Conservation (phyloP, 768 basidiomycete genomes). For the Coprinellus micaceus region DNA sequence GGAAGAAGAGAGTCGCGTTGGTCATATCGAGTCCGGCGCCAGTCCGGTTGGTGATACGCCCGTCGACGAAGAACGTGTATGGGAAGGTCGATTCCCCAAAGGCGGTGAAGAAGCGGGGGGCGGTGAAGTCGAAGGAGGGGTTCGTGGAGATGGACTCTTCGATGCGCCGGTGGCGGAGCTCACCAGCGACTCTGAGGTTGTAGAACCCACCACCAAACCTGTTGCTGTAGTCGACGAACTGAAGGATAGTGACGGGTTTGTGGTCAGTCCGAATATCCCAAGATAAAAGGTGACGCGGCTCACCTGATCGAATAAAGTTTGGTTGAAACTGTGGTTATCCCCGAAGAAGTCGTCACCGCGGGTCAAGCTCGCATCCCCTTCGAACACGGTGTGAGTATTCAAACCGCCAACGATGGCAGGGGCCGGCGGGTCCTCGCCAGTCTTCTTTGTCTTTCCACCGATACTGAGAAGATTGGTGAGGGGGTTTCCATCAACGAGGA, state of each 20-base stretch:
- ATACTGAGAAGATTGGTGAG: constrained; percentile 18
- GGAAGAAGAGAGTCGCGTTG: constrained; percentile 17
- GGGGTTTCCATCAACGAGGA: constrained; percentile 18
- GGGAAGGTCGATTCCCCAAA: constrained; percentile 16
- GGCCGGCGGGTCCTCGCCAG: constrained; percentile 15
- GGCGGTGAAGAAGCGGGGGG: constrained; percentile 14
- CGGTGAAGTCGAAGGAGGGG: constrained; percentile 14
- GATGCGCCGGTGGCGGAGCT: constrained; percentile 16
- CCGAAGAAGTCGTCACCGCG: constrained; percentile 17
- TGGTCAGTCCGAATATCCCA: too few species aligned
- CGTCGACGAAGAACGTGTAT: constrained; percentile 17
- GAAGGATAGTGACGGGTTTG: too few species aligned
- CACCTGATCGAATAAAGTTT: constrained; percentile 20
- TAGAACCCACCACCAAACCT: constrained; percentile 19
- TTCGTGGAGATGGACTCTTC: constrained; percentile 21
- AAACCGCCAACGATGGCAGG: constrained; percentile 18
- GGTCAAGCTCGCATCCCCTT: constrained; percentile 11
- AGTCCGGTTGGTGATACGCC: constrained; percentile 11
- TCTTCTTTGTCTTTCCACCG: constrained; percentile 15
- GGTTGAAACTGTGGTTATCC: constrained; percentile 22
- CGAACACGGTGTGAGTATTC: constrained; percentile 17
- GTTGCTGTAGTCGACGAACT: constrained; percentile 16
- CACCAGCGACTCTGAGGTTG: constrained; percentile 14
- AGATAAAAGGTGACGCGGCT: neutral
- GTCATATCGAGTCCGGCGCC: constrained; percentile 8